A percentile compares a stretch with the other conserved stretches of the same genome.
Conservation (phyloP, 139 green algal genomes). For the Deuterostichococcus epilithicus region DNA sequence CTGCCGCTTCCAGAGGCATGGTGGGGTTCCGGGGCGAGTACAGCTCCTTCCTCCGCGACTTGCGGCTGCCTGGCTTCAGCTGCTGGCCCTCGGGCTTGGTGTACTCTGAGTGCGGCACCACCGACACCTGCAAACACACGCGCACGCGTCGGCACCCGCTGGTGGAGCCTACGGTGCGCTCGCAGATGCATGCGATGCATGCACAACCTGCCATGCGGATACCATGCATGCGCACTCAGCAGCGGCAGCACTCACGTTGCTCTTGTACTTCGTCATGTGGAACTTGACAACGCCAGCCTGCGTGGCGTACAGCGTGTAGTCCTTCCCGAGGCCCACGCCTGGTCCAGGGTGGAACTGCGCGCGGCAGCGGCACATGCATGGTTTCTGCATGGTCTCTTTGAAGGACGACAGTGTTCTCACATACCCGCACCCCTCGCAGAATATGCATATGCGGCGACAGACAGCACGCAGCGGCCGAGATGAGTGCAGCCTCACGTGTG, state of each 20-base stretch:
- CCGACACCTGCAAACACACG: conserved; percentile 22
- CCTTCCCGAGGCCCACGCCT: conserved; percentile 84
- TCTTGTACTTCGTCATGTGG: conserved; percentile 54
- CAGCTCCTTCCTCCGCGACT: conserved; percentile 12
- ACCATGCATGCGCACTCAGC: background rate
- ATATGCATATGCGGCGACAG: too few relatives aligned
- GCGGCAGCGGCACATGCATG: background rate
- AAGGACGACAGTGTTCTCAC: background rate
- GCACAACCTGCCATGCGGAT: background rate
- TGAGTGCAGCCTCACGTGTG: conserved; percentile 60
- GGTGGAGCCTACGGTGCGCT: background rate
- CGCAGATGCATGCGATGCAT: background rate
- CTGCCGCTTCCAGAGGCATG: background rate
- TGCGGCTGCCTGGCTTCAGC: conserved; percentile 41
- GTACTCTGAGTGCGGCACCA: conserved; percentile 44
- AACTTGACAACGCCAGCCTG: conserved; percentile 89
- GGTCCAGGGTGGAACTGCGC: conserved; percentile 76
- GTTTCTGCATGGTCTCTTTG: too few relatives aligned
- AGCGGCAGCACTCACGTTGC: conserved; percentile 3
- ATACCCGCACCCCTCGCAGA: too few relatives aligned
- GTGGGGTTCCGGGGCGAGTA: conserved; percentile 2
- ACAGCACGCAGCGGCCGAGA: too few relatives aligned
- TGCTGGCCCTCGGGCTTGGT: conserved; percentile 42
- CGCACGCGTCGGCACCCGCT: background rate
- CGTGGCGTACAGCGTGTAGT: conserved; percentile 91